Evolutionary conservation across 1,139 yeast species (phyloP).

Genomic region (Lodderomyces jiufengensis): DNA sequence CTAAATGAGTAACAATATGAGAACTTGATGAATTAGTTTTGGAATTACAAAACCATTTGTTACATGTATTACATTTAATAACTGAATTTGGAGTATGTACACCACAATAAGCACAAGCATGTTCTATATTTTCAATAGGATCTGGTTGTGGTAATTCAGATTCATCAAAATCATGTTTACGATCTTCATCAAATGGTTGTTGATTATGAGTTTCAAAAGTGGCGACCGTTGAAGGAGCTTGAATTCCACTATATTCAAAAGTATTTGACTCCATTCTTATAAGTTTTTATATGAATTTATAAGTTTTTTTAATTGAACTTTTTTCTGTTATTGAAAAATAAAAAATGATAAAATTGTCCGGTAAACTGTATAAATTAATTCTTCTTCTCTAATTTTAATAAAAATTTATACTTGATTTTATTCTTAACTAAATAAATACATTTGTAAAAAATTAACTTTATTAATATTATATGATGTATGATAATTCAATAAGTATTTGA

Average conservation of each 20-base stretch:
- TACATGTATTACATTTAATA: conserved; percentile 72
- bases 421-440: conserved; percentile 3
- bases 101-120: conserved; percentile 77
- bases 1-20: conserved; percentile 85
- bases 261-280: too few species aligned
- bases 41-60: conserved; percentile 92
- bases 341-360: background rate
- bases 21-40: conserved; percentile 61
- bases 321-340: background rate
- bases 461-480: too few species aligned
- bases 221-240: too few species aligned
- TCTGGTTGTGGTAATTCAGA: conserved; percentile 1
- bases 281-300: too few species aligned
- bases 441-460: background rate
- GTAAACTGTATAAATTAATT: conserved; percentile 3
- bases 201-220: background rate
- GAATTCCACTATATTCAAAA: too few species aligned
- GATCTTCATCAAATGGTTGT: conserved; percentile 3
- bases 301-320: too few species aligned
- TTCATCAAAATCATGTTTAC: conserved; percentile 4
- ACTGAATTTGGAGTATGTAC: conserved; percentile 63
- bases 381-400: conserved; percentile 2
- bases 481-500: too few species aligned
- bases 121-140: conserved; percentile 11
- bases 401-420: too few species aligned